Evolutionary conservation across 257 asterid species (phyloP).

Genomic region (Coffea eugenioides): DNA sequence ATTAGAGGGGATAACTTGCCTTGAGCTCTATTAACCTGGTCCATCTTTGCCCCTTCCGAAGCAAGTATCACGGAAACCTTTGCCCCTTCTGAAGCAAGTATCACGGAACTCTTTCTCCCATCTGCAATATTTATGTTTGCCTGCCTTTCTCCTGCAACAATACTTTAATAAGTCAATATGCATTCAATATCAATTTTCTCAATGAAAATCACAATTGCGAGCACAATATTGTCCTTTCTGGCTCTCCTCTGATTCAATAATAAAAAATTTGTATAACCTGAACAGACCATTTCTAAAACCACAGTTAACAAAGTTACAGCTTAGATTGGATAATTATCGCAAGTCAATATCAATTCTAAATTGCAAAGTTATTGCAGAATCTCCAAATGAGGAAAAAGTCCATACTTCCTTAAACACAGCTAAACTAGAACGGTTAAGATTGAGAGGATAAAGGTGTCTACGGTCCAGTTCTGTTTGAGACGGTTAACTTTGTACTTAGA

Average conservation of each 20-base stretch:
- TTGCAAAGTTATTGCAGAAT: too few species aligned
- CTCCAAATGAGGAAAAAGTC: too few species aligned
- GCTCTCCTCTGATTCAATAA: not conserved
- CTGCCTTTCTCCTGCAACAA: conserved; percentile 80
- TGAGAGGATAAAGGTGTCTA: too few species aligned
- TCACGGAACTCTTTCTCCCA: conserved; percentile 62
- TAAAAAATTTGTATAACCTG: not conserved
- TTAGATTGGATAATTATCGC: not conserved
- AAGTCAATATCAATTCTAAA: not conserved
- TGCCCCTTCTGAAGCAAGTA: conserved; percentile 79
- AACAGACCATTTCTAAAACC: not conserved
- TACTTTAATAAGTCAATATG: not conserved
- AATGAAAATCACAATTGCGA: not conserved
- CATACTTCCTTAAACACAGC: too few species aligned
- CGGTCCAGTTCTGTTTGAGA: too few species aligned
- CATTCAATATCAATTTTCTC: not conserved
- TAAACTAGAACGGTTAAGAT: too few species aligned
- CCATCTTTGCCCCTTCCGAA: conserved; percentile 45
- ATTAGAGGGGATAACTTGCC: conserved; percentile 41
- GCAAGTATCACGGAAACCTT: too few species aligned
- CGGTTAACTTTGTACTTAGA: too few species aligned
- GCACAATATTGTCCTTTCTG: not conserved
- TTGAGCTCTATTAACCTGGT: conserved; percentile 83
- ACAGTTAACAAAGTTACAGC: not conserved
- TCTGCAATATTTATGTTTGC: conserved; percentile 78